These are phyloP conservation scores for Hibiscus mutabilis DNA, from an alignment of 345 rosid genomes.

Conservation along the genomic window DNA sequence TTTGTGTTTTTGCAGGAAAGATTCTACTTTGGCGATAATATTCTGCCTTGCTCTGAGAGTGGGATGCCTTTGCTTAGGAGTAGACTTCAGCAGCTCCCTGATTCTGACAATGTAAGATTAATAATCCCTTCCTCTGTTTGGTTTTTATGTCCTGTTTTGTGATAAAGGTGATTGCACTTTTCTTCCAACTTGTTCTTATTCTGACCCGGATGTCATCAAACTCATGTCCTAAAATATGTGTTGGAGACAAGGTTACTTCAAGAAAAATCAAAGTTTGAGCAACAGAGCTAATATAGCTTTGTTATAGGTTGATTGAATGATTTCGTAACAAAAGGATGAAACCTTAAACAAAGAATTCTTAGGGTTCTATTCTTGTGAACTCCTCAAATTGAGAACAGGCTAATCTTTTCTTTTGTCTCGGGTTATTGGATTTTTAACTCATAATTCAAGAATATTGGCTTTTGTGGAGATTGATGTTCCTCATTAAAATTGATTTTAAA, in stretches of 20 bases:
- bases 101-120: constrained; percentile 73
- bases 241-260: neutral
- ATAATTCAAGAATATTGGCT: neutral
- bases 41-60: constrained; percentile 88
- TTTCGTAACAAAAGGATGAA: neutral
- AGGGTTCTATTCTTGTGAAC: neutral
- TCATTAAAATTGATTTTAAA: neutral
- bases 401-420: neutral
- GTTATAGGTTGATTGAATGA: neutral
- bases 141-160: no score
- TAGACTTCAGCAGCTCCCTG: constrained; percentile 76
- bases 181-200: neutral
- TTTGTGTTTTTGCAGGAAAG: constrained; percentile 54
- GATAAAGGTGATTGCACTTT: neutral
- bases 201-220: neutral
- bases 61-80: constrained; percentile 86
- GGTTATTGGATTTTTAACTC: neutral
- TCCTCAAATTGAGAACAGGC: neutral
- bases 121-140: neutral
- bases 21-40: constrained; percentile 88
- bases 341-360: neutral
- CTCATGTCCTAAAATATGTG: neutral
- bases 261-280: neutral
- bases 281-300: neutral
- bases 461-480: neutral